Conservation (phyloP, 164 flowering plant genomes). For the Chloranthus sessilifolius region DNA sequence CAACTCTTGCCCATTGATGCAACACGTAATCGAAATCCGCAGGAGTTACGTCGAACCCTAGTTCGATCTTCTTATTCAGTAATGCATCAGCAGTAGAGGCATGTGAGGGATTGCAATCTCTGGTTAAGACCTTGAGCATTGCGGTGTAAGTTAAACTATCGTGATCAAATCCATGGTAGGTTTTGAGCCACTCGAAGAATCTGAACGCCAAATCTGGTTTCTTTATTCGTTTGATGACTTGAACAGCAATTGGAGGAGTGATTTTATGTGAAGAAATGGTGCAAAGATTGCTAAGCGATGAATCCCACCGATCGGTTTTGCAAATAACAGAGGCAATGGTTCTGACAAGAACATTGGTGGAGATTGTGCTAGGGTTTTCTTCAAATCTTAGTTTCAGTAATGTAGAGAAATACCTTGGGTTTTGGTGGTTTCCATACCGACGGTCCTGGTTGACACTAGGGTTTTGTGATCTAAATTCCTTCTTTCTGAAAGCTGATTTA, state of each 20-base stretch:
- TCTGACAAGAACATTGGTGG: conserved; percentile 14
- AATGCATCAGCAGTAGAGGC: conserved; percentile 10
- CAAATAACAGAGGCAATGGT: conserved; percentile 16
- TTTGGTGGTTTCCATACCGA: too few species aligned
- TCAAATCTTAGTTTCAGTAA: too few species aligned
- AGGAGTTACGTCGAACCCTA: conserved; percentile 6
- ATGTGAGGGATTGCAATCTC: conserved; percentile 4
- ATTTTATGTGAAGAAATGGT: conserved; percentile 8
- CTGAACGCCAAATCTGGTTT: conserved; percentile 16
- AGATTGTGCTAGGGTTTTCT: conserved; percentile 9
- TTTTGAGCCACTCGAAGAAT: conserved; percentile 14
- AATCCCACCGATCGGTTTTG: conserved; percentile 16
- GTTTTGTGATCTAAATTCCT: too few species aligned
- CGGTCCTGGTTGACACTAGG: too few species aligned
- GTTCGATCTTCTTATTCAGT: conserved; percentile 15
- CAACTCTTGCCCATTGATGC: conserved; percentile 18
- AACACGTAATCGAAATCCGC: conserved; percentile 11
- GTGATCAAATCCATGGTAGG: conserved; percentile 10
- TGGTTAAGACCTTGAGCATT: conserved; percentile 15
- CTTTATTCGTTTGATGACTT: conserved; percentile 16
- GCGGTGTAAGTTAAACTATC: conserved; percentile 16
- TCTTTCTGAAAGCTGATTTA: too few species aligned
- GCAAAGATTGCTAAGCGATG: conserved; percentile 15
- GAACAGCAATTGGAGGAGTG: conserved; percentile 16
- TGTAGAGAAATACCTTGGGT: conserved; percentile 2